Percentiles rank a stretch among this genome's conserved stretches.
These are phyloP conservation scores for Vachellia pachyceras DNA, from an alignment of 306 rosid species.

Conservation along the genomic window DNA sequence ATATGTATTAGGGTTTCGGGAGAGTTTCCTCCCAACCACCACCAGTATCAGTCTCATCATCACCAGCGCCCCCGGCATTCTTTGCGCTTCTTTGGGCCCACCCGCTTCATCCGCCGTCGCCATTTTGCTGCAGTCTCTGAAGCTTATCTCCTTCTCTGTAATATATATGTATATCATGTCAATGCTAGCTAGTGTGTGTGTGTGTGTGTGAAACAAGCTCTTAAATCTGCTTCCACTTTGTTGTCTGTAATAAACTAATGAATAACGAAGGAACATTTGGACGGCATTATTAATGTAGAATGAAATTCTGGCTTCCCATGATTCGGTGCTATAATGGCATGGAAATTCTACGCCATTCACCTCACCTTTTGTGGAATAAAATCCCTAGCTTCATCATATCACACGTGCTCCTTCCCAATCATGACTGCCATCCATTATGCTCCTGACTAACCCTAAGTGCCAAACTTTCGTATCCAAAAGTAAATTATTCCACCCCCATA, in stretches of 20 bases:
- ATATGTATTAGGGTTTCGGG: slow-evolving; percentile 86
- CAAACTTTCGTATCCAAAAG: not conserved
- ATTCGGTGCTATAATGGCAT: slow-evolving; percentile 40
- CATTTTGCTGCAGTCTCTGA: slow-evolving; percentile 48
- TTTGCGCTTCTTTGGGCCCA: slow-evolving; percentile 38
- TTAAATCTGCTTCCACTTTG: not conserved
- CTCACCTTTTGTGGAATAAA: slow-evolving; percentile 43
- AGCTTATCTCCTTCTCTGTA: slow-evolving; percentile 62
- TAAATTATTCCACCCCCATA: not conserved
- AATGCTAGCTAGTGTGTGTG: not conserved
- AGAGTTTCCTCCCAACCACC: slow-evolving; percentile 88
- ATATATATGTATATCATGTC: not conserved
- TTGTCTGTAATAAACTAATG: slow-evolving; percentile 1
- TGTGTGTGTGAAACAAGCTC: not conserved
- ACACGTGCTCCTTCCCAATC: slow-evolving; percentile 53
- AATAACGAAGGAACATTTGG: not conserved
- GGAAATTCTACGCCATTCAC: slow-evolving; percentile 29
- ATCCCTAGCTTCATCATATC: slow-evolving; percentile 39
- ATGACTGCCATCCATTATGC: slow-evolving; percentile 44
- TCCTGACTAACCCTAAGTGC: slow-evolving; percentile 29
- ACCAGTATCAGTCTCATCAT: slow-evolving; percentile 88
- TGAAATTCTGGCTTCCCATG: slow-evolving; percentile 20
- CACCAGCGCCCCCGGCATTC: slow-evolving; percentile 81
- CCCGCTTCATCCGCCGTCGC: slow-evolving; percentile 30
- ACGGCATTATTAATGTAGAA: not conserved